Evolutionary conservation across 495 filamentous ascomycete species (phyloP).

Genomic region (Haplographium delicatum): DNA sequence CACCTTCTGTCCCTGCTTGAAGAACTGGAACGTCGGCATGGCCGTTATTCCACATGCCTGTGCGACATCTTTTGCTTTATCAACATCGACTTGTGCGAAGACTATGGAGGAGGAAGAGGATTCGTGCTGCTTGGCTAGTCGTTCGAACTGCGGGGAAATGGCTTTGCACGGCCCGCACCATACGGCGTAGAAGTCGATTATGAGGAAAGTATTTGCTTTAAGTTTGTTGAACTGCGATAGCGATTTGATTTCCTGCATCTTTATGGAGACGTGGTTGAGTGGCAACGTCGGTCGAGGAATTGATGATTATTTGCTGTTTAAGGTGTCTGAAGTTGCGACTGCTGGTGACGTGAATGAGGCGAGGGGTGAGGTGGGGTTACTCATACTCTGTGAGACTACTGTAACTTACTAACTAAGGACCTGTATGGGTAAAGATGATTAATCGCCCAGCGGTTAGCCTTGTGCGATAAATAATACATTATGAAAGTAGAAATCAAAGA

Average conservation of each 20-base stretch:
- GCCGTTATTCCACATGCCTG: conserved; percentile 77
- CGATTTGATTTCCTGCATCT: conserved; percentile 24
- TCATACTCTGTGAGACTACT: too few species aligned
- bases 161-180: conserved; percentile 96
- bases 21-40: conserved; percentile 90
- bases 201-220: conserved; percentile 15
- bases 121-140: conserved; percentile 6
- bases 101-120: conserved; percentile 32
- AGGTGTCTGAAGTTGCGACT: too few species aligned
- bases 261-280: too few species aligned
- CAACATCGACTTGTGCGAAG: conserved; percentile 91
- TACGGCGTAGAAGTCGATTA: conserved; percentile 75
- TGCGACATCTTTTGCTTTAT: conserved; percentile 68
- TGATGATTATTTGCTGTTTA: too few species aligned
- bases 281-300: too few species aligned
- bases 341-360: too few species aligned
- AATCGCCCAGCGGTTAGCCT: too few species aligned
- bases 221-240: conserved; percentile 23
- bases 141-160: conserved; percentile 65
- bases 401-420: too few species aligned
- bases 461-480: too few species aligned
- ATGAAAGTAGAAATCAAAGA: too few species aligned
- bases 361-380: too few species aligned
- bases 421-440: too few species aligned
- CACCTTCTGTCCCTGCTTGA: conserved; percentile 65